A percentile compares a stretch with the other conserved stretches of the same genome.
These are phyloP conservation scores for Elsinoe arachidis DNA, from an alignment of 2,329 filamentous ascomycete species.

Conservation along the genomic window DNA sequence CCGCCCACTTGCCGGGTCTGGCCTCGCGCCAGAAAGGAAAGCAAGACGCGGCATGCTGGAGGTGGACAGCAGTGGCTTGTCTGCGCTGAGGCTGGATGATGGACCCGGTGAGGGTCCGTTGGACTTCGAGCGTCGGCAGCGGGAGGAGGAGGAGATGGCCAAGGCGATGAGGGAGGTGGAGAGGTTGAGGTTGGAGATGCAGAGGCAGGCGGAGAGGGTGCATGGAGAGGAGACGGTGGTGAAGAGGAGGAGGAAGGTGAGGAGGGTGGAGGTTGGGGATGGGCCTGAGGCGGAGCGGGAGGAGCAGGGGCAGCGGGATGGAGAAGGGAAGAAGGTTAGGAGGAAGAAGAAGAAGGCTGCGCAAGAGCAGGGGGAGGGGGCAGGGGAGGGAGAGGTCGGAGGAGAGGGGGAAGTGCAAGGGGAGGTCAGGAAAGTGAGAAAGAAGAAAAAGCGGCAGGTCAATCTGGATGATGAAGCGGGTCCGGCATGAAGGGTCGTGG, in stretches of 20 bases:
- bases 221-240: conserved; percentile 47
- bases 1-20: no score
- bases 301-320: background rate
- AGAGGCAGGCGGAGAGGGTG: conserved; percentile 66
- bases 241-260: conserved; percentile 17
- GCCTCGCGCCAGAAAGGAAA: conserved; percentile 10
- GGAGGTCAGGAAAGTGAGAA: conserved; percentile 91
- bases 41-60: conserved; percentile 63
- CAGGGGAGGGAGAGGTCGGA: conserved; percentile 86
- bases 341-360: conserved; percentile 50
- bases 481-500: background rate
- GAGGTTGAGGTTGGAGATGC: conserved; percentile 78
- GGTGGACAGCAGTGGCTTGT: conserved; percentile 78
- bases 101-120: conserved; percentile 27
- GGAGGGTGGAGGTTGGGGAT: conserved; percentile 1
- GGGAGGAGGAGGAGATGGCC: conserved; percentile 81
- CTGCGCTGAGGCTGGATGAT: conserved; percentile 60
- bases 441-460: conserved; percentile 68
- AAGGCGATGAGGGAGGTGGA: conserved; percentile 85
- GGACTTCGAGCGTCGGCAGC: conserved; percentile 58
- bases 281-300: background rate
- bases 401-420: conserved; percentile 61
- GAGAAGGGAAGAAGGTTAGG: conserved; percentile 64
- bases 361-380: conserved; percentile 72
- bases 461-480: conserved; percentile 49